Base-by-base conservation (phyloP, 1,284 basidiomycete genomes). In the Ceratobasidium sp. region DNA sequence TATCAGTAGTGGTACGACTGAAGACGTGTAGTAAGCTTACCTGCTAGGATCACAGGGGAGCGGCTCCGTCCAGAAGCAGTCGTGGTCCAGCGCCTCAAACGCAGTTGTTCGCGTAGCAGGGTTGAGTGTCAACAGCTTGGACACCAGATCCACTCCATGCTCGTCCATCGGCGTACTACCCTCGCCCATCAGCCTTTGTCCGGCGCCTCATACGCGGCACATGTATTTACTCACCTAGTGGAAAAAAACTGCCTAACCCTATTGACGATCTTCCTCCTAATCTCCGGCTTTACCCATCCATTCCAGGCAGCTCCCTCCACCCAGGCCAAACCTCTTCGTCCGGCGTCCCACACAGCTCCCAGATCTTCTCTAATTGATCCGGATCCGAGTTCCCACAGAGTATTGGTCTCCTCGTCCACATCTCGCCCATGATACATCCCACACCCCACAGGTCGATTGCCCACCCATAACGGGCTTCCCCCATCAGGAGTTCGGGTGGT, bases 371-470 rank as follows among this genome's bases (percentile, higher is more conserved):
- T 9, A 98, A 83, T 81, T 99, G 98, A 81, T 98, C 93, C 28
- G 95, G 84, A 79, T 99, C 98, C 16, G 91, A 91, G 7, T 87
- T 87, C 18, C 97, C 97, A 8, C 91, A 90, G 73, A 99, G 87
- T 74, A 99, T 94, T 0, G 98, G 96, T 73, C 88, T 86, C 58
- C 91, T 88, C 75, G 88, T 87, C 81, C 96, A 96, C 95, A 99
- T 98, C 82, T 99, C 97, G 28, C 93, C 97, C 18, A 99, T 84
- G 43, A 99, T 94, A 81, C 96, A 97, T 87, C 96, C 97, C 63
- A 98, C 89, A n/a, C 96, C 96, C 98, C 97, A 99, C 80, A 99
- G 91, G 81, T 99, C 97, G 62, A 99, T 92, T 76, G 96, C 94
- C 0, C 94, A 93, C 3, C 94, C 94, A 79, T 99, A 99, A 76